A percentile compares a stretch with the other conserved stretches of the same genome.
These are phyloP conservation scores for Cyclospora cayetanensis DNA, from an alignment of 169 alveolate species.

Conservation along the genomic window DNA sequence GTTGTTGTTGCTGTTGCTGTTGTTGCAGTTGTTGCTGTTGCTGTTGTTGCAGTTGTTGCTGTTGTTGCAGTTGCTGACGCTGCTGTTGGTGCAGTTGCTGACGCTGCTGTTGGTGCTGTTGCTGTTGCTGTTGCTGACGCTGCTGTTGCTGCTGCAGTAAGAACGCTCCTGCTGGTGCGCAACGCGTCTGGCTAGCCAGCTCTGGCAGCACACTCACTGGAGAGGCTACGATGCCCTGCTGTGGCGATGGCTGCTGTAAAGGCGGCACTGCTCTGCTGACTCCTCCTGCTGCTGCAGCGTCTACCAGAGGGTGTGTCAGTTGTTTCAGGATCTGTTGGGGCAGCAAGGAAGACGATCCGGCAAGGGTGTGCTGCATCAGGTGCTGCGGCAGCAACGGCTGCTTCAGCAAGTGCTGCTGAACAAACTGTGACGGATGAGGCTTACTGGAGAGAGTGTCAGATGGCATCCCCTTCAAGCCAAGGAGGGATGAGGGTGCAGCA, in stretches of 20 bases:
- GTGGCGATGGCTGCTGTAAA: constrained; percentile 53
- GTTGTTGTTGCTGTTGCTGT: constrained; percentile 56
- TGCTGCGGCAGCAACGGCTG: constrained; percentile 52
- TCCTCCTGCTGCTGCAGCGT: neutral
- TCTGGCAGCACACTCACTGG: too few species aligned
- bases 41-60: neutral
- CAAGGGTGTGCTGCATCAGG: constrained; percentile 11
- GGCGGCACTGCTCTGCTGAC: neutral
- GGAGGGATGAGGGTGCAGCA: neutral
- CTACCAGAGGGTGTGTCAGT: neutral
- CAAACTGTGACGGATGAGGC: neutral
- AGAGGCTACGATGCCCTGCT: too few species aligned
- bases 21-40: neutral
- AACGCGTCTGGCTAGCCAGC: too few species aligned
- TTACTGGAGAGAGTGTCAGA: neutral
- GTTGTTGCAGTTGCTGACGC: constrained; percentile 3
- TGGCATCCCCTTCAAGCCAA: neutral
- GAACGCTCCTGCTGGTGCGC: too few species aligned
- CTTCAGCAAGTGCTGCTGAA: constrained; percentile 21
- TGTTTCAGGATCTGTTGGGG: constrained; percentile 52
- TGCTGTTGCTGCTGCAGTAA: neutral
- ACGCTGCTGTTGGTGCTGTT: neutral
- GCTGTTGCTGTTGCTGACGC: neutral
- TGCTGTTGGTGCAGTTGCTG: neutral
- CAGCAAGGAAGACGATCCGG: constrained; percentile 23